These are phyloP conservation scores for Mucor irregularis DNA, from an alignment of 371 early-diverging fungal genomes.

Conservation along the genomic window DNA sequence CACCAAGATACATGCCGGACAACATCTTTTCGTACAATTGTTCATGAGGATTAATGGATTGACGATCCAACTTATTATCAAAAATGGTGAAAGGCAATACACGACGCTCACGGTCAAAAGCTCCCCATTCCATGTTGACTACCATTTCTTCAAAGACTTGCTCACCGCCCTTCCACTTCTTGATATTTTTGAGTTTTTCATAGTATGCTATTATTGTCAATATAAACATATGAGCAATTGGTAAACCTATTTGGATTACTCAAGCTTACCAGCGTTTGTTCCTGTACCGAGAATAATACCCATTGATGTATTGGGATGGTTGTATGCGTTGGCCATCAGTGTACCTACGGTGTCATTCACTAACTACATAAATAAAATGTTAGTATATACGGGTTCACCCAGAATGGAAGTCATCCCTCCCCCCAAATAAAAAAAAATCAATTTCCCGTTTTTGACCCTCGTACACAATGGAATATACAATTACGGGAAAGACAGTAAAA, in stretches of 20 bases:
- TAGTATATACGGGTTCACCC: background rate
- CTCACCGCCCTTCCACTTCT: conserved; percentile 58
- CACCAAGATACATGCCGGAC: conserved; percentile 81
- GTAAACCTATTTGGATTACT: background rate
- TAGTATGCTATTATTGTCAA: conserved; percentile 60
- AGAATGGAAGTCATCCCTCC: background rate
- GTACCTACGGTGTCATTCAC: conserved; percentile 98
- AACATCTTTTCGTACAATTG: conserved; percentile 82
- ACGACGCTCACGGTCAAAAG: conserved; percentile 62
- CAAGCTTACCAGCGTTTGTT: conserved; percentile 70
- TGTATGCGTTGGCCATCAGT: conserved; percentile 83
- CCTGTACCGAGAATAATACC: conserved; percentile 97
- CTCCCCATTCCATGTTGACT: conserved; percentile 70
- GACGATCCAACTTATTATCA: conserved; percentile 63
- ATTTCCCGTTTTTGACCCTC: background rate
- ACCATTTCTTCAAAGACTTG: conserved; percentile 51
- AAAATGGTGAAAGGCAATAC: conserved; percentile 68
- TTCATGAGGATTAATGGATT: conserved; percentile 57
- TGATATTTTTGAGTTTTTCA: conserved; percentile 68
- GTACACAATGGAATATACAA: background rate
- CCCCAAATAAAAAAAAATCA: background rate
- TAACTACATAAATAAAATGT: conserved; percentile 36
- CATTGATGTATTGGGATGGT: conserved; percentile 73
- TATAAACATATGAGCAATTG: no score
- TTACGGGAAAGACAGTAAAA: background rate